A percentile compares a stretch with the other conserved stretches of the same genome.
Conservation (phyloP, 2,329 filamentous ascomycete species). For the Pyrenophora tritici-repentis region DNA sequence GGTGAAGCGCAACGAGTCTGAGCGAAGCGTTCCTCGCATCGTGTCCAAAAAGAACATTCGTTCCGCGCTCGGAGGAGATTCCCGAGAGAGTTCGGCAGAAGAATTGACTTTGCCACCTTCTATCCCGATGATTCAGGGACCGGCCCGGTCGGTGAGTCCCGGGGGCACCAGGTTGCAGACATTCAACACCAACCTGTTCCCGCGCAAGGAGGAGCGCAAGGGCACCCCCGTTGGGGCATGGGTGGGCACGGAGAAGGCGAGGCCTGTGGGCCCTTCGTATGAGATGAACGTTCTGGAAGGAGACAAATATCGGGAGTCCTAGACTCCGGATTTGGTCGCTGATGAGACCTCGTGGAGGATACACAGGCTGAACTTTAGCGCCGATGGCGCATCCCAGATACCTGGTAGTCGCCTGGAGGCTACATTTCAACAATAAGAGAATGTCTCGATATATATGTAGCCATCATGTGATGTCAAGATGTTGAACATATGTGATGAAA, state of each 20-base stretch:
- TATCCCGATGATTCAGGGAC: not conserved
- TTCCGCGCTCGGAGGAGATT: slow-evolving; percentile 24
- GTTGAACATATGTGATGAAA: too few relatives aligned
- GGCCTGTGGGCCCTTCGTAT: not conserved
- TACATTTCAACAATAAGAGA: too few relatives aligned
- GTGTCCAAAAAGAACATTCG: slow-evolving; percentile 44
- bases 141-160: not conserved
- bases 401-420: too few relatives aligned
- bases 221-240: slow-evolving; percentile 17
- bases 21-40: slow-evolving; percentile 27
- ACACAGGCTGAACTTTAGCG: too few relatives aligned
- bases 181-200: slow-evolving; percentile 41
- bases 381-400: too few relatives aligned
- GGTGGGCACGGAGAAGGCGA: slow-evolving; percentile 5
- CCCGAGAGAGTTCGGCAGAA: slow-evolving; percentile 27
- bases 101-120: slow-evolving; percentile 12
- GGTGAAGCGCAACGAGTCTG: not conserved
- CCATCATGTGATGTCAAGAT: too few relatives aligned
- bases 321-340: too few relatives aligned
- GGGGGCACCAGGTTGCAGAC: slow-evolving; percentile 18
- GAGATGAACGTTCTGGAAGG: too few relatives aligned
- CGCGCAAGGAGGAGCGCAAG: slow-evolving; percentile 24
- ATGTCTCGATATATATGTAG: too few relatives aligned
- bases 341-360: too few relatives aligned
- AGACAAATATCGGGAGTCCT: too few relatives aligned